Evolutionary conservation across 768 basidiomycete genomes (phyloP).

Genomic region (Suillus weaverae): DNA sequence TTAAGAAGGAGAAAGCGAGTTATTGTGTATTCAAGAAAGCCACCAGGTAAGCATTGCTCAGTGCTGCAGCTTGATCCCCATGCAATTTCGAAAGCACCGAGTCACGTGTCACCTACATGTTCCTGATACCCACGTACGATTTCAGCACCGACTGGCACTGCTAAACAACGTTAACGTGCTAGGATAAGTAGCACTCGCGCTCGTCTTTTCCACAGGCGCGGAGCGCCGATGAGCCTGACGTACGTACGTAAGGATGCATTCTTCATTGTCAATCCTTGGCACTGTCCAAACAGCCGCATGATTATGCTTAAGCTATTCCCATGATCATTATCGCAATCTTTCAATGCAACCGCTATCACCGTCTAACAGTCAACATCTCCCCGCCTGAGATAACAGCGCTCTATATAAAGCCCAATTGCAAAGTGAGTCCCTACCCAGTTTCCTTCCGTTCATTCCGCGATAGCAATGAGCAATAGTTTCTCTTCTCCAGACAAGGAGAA

Average conservation of each 20-base stretch:
- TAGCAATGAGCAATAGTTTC: neutral
- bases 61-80: neutral
- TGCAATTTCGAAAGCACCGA: neutral
- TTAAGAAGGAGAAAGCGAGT: neutral
- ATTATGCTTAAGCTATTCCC: neutral
- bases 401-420: conserved; percentile 34
- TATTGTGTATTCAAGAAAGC: neutral
- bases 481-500: neutral
- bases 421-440: neutral
- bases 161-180: no score
- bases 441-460: neutral
- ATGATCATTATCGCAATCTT: neutral
- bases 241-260: neutral
- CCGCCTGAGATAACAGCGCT: conserved; percentile 18
- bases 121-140: no score
- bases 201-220: neutral
- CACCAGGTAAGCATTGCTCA: neutral
- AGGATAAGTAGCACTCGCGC: neutral
- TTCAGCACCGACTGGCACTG: no score
- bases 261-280: neutral
- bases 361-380: neutral
- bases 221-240: neutral
- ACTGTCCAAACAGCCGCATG: neutral
- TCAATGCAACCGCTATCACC: neutral
- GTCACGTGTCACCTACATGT: neutral